Evolutionary conservation across 2,329 filamentous ascomycete genomes (phyloP).

Genomic region (Tolypocladium pustulatum): DNA sequence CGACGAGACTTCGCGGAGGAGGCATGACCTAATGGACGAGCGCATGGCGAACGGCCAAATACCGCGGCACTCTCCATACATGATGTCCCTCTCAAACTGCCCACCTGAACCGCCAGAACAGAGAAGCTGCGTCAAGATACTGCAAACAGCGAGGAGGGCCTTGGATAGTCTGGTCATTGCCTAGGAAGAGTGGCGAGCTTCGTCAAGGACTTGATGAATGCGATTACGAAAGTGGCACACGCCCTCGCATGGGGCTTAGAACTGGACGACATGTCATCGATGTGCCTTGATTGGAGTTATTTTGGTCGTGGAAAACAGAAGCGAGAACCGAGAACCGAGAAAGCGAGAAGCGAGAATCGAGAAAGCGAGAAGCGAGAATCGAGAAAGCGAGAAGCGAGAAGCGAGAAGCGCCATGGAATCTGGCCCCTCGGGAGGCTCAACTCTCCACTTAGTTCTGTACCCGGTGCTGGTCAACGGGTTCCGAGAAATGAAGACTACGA

Average conservation of each 20-base stretch:
- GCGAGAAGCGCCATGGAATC: not conserved
- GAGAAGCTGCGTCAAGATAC: conserved; percentile 36
- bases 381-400: no score
- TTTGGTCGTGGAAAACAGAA: no score
- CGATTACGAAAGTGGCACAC: not conserved
- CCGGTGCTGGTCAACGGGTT: not conserved
- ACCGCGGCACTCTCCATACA: conserved; percentile 12
- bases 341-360: no score
- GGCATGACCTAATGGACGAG: conserved; percentile 40
- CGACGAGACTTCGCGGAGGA: conserved; percentile 35
- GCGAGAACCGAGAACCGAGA: no score
- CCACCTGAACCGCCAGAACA: conserved; percentile 20
- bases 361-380: no score
- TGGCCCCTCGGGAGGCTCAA: not conserved
- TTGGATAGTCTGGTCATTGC: conserved; percentile 46
- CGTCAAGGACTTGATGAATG: not conserved
- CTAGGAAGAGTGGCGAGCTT: conserved; percentile 11
- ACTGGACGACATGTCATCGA: not conserved
- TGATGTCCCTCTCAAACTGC: conserved; percentile 11
- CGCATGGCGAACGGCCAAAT: conserved; percentile 28
- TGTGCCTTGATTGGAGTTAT: not conserved
- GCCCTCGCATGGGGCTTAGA: not conserved
- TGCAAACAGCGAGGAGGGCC: conserved; percentile 42
- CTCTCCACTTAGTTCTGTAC: not conserved
- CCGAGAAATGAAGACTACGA: not conserved